phyloP scores from a whole-genome alignment of 768 basidiomycete genomes.

The Pleurotus giganteus region DNA sequence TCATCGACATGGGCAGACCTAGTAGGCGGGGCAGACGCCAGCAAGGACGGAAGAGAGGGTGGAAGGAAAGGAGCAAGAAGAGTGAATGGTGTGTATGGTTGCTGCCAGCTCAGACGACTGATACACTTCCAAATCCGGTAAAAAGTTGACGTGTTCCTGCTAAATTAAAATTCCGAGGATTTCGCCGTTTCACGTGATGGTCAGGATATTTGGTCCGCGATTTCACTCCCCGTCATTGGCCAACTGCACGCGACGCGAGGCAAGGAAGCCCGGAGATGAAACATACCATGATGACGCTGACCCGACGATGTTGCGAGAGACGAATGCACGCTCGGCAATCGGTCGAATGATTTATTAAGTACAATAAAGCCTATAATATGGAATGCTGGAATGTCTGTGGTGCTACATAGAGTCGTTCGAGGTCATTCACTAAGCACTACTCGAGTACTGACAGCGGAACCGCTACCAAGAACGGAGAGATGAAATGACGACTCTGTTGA shows the following conservation, averaged over 20 bases:
- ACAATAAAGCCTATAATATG: too few species aligned
- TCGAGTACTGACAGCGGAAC: background rate
- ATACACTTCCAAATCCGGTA: background rate
- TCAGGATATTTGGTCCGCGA: background rate
- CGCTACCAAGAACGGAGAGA: background rate
- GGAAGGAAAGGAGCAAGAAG: background rate
- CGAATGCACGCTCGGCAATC: too few species aligned
- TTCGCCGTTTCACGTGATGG: constrained; percentile 3
- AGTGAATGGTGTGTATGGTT: background rate
- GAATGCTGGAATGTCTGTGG: too few species aligned
- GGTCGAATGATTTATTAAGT: too few species aligned
- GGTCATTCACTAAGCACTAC: background rate
- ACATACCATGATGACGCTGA: too few species aligned
- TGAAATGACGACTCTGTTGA: background rate
- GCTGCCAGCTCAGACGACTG: constrained; percentile 6
- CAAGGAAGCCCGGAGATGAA: background rate
- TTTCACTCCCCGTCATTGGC: too few species aligned
- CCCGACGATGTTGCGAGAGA: too few species aligned
- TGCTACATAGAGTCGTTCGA: background rate
- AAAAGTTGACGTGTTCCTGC: constrained; percentile 6
- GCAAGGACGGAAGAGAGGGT: background rate
- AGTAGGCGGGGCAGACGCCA: background rate
- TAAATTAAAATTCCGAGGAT: constrained; percentile 7
- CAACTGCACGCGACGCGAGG: too few species aligned
- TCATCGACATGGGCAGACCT: constrained; percentile 2